Conservation (phyloP, 2,329 filamentous ascomycete species). For the Diaporthe sp. region DNA sequence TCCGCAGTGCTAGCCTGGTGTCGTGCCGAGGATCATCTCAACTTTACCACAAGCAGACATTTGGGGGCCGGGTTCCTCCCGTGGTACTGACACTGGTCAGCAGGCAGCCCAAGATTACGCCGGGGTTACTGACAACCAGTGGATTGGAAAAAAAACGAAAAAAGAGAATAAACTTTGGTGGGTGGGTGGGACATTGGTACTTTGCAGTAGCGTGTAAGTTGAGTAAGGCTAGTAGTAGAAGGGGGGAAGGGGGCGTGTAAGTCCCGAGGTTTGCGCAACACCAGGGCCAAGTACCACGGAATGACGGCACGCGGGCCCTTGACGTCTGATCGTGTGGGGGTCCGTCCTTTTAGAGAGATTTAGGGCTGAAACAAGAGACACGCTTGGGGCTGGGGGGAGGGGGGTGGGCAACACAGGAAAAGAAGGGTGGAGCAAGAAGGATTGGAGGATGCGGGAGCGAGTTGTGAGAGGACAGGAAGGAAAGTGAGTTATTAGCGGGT, state of each 20-base stretch:
- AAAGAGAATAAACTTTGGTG: background rate
- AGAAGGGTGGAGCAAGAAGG: conserved; percentile 9
- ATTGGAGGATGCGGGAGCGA: conserved; percentile 3
- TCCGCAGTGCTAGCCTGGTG: background rate
- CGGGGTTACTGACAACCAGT: background rate
- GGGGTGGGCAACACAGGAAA: background rate
- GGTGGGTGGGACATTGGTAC: background rate
- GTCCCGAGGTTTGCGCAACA: background rate
- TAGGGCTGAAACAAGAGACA: conserved; percentile 32
- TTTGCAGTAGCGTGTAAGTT: background rate
- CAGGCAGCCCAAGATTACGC: background rate
- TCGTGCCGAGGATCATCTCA: conserved; percentile 14
- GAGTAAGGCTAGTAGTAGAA: background rate
- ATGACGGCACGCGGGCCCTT: conserved; percentile 24
- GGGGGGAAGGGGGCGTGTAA: background rate
- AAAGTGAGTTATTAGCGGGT: background rate
- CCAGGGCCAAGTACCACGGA: conserved; percentile 13
- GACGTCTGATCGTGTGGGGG: conserved; percentile 26
- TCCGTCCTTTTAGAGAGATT: conserved; percentile 11
- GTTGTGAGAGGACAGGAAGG: background rate
- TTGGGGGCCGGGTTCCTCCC: background rate
- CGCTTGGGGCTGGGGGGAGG: background rate
- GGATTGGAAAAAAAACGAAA: background rate
- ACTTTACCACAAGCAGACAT: background rate
- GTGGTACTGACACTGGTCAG: background rate